Percentiles rank a stretch among this genome's conserved stretches.
Conservation (phyloP, 2,329 filamentous ascomycete genomes). For the Microcyclospora pomicola region DNA sequence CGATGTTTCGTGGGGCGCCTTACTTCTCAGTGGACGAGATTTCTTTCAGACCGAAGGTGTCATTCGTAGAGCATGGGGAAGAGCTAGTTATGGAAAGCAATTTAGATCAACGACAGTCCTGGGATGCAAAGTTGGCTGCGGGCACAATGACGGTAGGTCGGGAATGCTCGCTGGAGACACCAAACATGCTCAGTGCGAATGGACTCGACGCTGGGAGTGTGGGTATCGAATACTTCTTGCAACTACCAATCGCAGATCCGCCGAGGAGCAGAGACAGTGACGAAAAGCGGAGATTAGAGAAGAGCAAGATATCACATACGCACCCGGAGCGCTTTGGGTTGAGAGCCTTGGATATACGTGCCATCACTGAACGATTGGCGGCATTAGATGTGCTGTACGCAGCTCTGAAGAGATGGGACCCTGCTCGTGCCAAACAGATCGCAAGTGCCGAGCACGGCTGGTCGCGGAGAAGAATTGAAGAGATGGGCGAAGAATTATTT, state of each 20-base stretch:
- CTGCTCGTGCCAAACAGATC: no score
- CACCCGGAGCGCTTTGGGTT: constrained; percentile 15
- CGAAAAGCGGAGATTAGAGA: constrained; percentile 5
- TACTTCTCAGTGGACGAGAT: constrained; percentile 12
- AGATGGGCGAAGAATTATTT: constrained; percentile 19
- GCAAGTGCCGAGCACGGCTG: no score
- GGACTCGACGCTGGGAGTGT: constrained; percentile 34
- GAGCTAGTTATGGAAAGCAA: neutral
- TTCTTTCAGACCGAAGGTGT: constrained; percentile 8
- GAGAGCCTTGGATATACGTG: constrained; percentile 9
- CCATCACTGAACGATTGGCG: constrained; percentile 11
- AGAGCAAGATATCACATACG: constrained; percentile 9
- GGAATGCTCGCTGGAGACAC: constrained; percentile 25
- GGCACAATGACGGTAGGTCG: no score
- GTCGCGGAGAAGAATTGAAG: constrained; percentile 2
- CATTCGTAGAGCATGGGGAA: constrained; percentile 5
- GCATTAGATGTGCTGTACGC: constrained; percentile 9
- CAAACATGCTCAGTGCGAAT: constrained; percentile 34
- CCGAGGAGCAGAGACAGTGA: constrained; percentile 4
- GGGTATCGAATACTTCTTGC: constrained; percentile 34
- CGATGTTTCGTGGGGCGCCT: constrained; percentile 18
- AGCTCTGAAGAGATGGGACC: neutral
- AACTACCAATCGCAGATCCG: constrained; percentile 29
- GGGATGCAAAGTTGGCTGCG: no score
- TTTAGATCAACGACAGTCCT: no score